phyloP scores from a whole-genome alignment of 2,329 filamentous ascomycete species.

The Fusarium globosum region DNA sequence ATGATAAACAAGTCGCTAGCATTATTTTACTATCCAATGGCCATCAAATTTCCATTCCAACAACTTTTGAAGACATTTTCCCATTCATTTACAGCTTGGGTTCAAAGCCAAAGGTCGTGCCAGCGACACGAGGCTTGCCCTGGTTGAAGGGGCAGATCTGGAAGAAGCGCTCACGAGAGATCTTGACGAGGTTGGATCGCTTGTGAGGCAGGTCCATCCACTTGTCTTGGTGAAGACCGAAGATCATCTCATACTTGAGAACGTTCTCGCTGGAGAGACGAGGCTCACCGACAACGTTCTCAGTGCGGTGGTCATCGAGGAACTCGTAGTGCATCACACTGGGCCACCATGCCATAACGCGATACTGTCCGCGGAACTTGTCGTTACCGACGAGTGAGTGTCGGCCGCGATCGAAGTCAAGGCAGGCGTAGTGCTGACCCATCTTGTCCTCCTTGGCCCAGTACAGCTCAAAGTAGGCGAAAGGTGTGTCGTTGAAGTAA shows the following conservation, averaged over 20 bases:
- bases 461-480: constrained; percentile 80
- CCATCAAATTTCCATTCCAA: neutral
- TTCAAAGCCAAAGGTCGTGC: constrained; percentile 63
- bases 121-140: constrained; percentile 64
- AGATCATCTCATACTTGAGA: constrained; percentile 77
- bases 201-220: constrained; percentile 79
- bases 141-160: constrained; percentile 70
- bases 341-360: constrained; percentile 70
- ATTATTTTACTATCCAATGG: neutral
- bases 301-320: constrained; percentile 69
- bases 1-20: constrained; percentile 17
- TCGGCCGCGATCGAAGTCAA: constrained; percentile 68
- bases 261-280: constrained; percentile 76
- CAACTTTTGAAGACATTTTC: neutral
- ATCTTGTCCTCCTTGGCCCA: constrained; percentile 63
- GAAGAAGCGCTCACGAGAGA: constrained; percentile 75
- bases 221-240: constrained; percentile 78
- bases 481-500: constrained; percentile 74
- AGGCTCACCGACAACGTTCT: constrained; percentile 73
- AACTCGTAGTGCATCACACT: constrained; percentile 71
- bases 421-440: constrained; percentile 65
- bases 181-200: constrained; percentile 73
- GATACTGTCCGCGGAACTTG: constrained; percentile 68
- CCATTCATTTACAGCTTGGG: constrained; percentile 52
- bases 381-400: constrained; percentile 69